Evolutionary conservation across 2,329 filamentous ascomycete genomes (phyloP).

Genomic region (Periconia sp.): DNA sequence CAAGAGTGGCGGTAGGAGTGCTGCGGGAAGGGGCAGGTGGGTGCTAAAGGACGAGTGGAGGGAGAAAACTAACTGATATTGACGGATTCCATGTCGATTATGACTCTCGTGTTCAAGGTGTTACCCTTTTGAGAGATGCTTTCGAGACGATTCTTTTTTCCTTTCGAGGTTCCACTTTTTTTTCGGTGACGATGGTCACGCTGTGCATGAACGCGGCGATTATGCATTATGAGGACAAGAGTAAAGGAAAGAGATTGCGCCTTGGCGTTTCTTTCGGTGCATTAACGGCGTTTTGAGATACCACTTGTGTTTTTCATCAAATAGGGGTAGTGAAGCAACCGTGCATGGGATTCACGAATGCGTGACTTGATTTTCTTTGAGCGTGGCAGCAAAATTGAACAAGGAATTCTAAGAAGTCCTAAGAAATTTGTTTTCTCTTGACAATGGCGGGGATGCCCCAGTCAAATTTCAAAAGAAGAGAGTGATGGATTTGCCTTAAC

Average conservation of each 20-base stretch:
- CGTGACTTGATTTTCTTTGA: not conserved
- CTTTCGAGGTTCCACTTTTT: not conserved
- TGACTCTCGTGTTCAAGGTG: not conserved
- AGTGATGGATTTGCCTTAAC: not conserved
- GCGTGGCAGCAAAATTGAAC: not conserved
- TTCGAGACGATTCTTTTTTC: not conserved
- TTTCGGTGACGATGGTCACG: no score
- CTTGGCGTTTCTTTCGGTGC: not conserved
- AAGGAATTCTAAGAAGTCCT: not conserved
- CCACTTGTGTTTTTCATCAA: not conserved
- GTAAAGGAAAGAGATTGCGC: not conserved
- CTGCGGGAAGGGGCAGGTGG: conserved; percentile 58
- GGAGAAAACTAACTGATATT: not conserved
- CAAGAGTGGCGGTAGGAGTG: conserved; percentile 47
- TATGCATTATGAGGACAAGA: not conserved
- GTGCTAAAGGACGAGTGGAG: conserved; percentile 58
- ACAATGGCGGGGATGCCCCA: not conserved
- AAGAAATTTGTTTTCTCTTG: not conserved
- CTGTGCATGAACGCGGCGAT: no score
- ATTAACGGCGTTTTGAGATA: not conserved
- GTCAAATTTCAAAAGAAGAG: not conserved
- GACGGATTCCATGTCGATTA: not conserved
- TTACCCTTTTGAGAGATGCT: no score
- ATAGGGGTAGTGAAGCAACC: no score
- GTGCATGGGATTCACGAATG: no score